Conservation (phyloP, 495 filamentous ascomycete species). For the Pyrenula massariospora region DNA sequence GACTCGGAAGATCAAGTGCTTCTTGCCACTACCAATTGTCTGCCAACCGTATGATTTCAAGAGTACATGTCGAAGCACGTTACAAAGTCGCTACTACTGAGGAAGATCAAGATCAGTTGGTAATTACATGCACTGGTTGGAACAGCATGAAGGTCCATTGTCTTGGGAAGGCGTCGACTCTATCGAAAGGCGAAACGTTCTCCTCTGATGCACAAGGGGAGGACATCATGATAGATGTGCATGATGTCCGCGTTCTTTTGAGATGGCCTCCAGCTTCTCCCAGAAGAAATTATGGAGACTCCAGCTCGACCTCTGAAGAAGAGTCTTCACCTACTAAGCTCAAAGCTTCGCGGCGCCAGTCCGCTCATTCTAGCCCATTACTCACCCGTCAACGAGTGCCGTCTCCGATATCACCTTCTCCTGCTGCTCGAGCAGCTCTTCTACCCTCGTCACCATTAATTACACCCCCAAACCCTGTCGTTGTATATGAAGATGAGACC, state of each 20-base stretch:
- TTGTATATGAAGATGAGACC: conserved; percentile 46
- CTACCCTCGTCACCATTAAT: conserved; percentile 32
- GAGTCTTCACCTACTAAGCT: conserved; percentile 26
- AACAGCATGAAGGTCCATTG: conserved; percentile 92
- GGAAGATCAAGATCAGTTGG: conserved; percentile 57
- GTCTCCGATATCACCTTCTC: conserved; percentile 68
- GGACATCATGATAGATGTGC: conserved; percentile 93
- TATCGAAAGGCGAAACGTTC: conserved; percentile 82
- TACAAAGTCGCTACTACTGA: conserved; percentile 59
- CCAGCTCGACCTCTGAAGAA: background rate
- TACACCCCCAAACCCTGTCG: conserved; percentile 34
- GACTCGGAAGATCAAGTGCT: conserved; percentile 86
- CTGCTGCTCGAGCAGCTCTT: conserved; percentile 32
- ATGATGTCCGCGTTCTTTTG: conserved; percentile 79
- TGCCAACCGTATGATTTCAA: conserved; percentile 79
- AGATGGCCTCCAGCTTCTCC: conserved; percentile 52
- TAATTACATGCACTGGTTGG: conserved; percentile 87
- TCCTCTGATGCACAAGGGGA: conserved; percentile 78
- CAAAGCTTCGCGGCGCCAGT: conserved; percentile 2
- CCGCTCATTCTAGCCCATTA: conserved; percentile 47
- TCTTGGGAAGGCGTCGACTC: conserved; percentile 73
- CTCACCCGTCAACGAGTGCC: conserved; percentile 45
- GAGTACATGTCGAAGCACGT: conserved; percentile 79
- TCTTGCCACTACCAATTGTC: conserved; percentile 88
- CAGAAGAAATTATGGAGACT: conserved; percentile 9